Evolutionary conservation across 192 early-diverging fungal genomes (phyloP), one percentile per base, ranked within the genome.

Genomic region (Kappamyces sp.): DNA sequence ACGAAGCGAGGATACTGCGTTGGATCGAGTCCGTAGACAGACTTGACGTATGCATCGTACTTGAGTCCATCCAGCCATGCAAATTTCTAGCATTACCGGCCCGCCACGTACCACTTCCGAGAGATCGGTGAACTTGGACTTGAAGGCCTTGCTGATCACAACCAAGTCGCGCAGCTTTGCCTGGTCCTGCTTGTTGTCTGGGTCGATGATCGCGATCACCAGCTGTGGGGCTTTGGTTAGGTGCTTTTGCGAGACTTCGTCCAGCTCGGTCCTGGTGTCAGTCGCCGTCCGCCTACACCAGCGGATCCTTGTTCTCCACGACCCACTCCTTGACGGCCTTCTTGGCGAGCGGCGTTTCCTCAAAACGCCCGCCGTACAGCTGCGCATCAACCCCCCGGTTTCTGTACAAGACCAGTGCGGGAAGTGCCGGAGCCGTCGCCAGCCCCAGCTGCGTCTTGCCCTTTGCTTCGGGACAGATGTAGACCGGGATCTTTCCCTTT

Each of bases 21-120:
- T 0, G 51, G 13, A 35, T 43, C 42, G 4, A 78, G 40, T 9
- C 73, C 76, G 69, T 76, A 75, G n/a, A 71, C 69, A 23, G 58
- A 13, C 44, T 77, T 54, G n/a, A 70, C 46, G 54, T 77, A 77
- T 2, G 51, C 39, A 31, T 15, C 32, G 57, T 66, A 71, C 47
- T 71, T 62, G 4, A 61, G 37, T 1, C 54, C 67, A 66, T 77
- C 72, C n/a, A 77, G 48, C 68, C 71, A 77, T 12, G 72, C 65
- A 55, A 70, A 70, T 6, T 52, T 34, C 4, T 12, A 46, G 13
- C 13, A 13, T 13, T n/a, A 46, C 0, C 0, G 12, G 12, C 13
- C 13, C 44, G 44, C 44, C 12, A 46, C 44, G 44, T 12, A 12
- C 12, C 44, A 13, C 13, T n/a, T n/a, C 44, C 13, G 44, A 23